These are phyloP conservation scores for Sclerotinia glacialis DNA, from an alignment of 2,329 filamentous ascomycete genomes.

Conservation along the genomic window DNA sequence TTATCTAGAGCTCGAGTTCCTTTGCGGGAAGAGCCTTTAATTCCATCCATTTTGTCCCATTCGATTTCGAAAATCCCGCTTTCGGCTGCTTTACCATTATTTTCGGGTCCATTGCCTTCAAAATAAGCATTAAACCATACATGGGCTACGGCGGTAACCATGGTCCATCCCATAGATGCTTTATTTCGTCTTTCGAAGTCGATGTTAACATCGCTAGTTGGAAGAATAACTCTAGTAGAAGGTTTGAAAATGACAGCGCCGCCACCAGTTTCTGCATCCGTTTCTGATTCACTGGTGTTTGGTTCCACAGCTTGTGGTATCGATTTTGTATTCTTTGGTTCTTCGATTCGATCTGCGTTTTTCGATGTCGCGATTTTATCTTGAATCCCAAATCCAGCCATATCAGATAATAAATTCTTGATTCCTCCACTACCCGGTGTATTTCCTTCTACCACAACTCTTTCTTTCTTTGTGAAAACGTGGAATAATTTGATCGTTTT, in stretches of 20 bases:
- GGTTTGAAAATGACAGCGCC: constrained; percentile 79
- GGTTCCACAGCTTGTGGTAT: constrained; percentile 5
- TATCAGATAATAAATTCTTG: constrained; percentile 53
- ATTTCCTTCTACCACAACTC: constrained; percentile 62
- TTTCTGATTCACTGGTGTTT: constrained; percentile 3
- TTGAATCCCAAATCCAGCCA: constrained; percentile 44
- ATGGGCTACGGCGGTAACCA: constrained; percentile 90
- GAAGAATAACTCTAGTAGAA: constrained; percentile 62
- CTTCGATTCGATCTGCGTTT: constrained; percentile 25
- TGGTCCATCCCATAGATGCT: constrained; percentile 72
- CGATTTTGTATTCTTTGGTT: background rate
- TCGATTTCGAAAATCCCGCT: constrained; percentile 69
- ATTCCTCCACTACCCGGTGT: constrained; percentile 50
- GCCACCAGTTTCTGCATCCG: constrained; percentile 54
- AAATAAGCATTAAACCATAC: constrained; percentile 98
- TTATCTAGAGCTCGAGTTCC: constrained; percentile 79
- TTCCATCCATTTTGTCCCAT: constrained; percentile 86
- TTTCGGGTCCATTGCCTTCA: constrained; percentile 74
- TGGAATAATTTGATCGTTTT: constrained; percentile 82
- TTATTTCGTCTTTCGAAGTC: constrained; percentile 84
- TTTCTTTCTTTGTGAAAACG: constrained; percentile 71
- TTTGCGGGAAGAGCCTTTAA: constrained; percentile 83
- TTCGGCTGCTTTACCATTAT: constrained; percentile 61
- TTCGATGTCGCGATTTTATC: constrained; percentile 27
- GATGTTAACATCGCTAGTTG: constrained; percentile 85